Base-by-base conservation (phyloP, 78 protist species). In the Dictyostelium capitatum region DNA sequence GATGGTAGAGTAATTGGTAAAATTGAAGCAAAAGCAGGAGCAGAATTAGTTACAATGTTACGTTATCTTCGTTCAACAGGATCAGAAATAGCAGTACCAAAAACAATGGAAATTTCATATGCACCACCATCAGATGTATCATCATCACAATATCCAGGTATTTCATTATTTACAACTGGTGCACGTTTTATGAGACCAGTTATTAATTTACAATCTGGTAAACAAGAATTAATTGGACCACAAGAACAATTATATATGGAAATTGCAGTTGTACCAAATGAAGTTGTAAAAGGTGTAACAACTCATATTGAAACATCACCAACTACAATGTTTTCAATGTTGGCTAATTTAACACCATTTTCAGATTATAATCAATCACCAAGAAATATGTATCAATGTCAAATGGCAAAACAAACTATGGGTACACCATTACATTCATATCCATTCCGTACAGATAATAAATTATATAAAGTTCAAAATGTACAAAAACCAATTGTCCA, bases 341-440 rank as follows among this genome's bases (percentile, higher is more conserved):
- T 98, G 64, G 99, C 99, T 43, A 73, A 82, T 72, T 50, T 98
- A 48, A 99, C 99, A 1, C 99, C 99, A 7, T 99, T 98, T 82
- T 97, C 98, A 12, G 99, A 99, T 73, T 90, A 90, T 93, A 98
- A 98, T 83, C 99, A 99, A 92, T 85, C 97, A 1, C 99, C 99
- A 70, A 92, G 99, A 11, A 99, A 99, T 97, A 97, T 99, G 99
- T 99, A 98, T 95, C 99, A 99, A 74, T 95, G 97, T 64, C 97
- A 95, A 84, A 97, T 98, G 99, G 97, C 96, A 11, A 98, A 98
- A 90, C 99, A 99, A 85, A 97, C 99, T 30, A 98, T 99, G 99
- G 99, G 99, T 72, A 84, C 94, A 3, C 99, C 99, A 43, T 2
- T 37, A 62, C 96, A 95, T 72, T 46, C 97, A 2, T 67, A 72